Conservation (phyloP, 495 filamentous ascomycete genomes). For the Pseudomonodictys pantanalensis region DNA sequence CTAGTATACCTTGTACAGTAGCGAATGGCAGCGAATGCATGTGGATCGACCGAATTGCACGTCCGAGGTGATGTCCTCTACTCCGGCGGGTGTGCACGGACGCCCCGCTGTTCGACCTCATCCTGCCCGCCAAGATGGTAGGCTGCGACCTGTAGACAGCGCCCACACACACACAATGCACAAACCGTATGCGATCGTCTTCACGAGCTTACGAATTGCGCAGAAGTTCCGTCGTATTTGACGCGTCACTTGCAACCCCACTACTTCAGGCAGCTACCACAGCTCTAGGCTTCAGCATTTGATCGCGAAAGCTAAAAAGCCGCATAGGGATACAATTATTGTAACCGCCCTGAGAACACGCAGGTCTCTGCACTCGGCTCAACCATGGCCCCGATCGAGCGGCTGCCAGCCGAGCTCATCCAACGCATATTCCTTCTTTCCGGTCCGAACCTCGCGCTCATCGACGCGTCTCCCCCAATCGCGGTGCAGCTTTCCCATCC, state of each 20-base stretch:
- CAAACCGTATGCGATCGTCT: neutral
- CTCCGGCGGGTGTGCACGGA: too few species aligned
- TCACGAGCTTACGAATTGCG: neutral
- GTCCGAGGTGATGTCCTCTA: too few species aligned
- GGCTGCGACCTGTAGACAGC: too few species aligned
- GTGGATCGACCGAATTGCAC: too few species aligned
- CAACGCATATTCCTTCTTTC: conserved; percentile 28
- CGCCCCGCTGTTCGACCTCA: too few species aligned
- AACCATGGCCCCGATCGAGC: conserved; percentile 21
- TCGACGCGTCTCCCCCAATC: conserved; percentile 18
- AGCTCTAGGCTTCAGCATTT: conserved; percentile 11
- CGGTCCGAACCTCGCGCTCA: conserved; percentile 14
- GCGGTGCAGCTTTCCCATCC: conserved; percentile 21
- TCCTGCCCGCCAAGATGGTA: too few species aligned
- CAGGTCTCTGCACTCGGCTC: neutral
- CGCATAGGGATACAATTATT: neutral
- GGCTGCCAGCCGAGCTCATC: conserved; percentile 25
- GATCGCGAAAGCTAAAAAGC: neutral
- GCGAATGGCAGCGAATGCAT: too few species aligned
- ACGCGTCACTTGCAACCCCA: neutral
- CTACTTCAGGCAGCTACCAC: neutral
- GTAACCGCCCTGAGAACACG: neutral
- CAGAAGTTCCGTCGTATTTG: neutral
- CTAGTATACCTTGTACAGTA: too few species aligned
- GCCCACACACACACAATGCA: neutral